Conservation (phyloP, 2,329 filamentous ascomycete species). For the Dactylonectria estremocensis region DNA sequence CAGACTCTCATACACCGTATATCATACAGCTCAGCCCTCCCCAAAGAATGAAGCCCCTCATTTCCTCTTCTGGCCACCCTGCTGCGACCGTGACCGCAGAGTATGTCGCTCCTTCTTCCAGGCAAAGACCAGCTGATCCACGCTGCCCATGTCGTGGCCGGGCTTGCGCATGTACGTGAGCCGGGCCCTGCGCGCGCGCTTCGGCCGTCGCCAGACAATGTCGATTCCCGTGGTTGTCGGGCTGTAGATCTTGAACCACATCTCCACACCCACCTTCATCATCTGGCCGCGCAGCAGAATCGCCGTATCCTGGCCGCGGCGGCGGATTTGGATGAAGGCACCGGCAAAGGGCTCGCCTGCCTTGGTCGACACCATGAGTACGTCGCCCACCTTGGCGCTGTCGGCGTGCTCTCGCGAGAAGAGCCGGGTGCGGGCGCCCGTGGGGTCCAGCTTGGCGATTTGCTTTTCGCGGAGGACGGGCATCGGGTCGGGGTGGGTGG, state of each 20-base stretch:
- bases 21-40: slow-evolving; percentile 49
- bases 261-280: slow-evolving; percentile 90
- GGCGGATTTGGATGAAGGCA: slow-evolving; percentile 88
- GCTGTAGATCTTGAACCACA: slow-evolving; percentile 97
- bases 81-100: slow-evolving; percentile 54
- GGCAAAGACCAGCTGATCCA: slow-evolving; percentile 81
- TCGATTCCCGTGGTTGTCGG: slow-evolving; percentile 93
- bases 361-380: slow-evolving; percentile 89
- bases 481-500: slow-evolving; percentile 77
- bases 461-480: slow-evolving; percentile 77
- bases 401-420: slow-evolving; percentile 86
- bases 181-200: slow-evolving; percentile 88
- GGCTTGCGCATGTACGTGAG: slow-evolving; percentile 93
- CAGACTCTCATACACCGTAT: slow-evolving; percentile 44
- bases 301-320: slow-evolving; percentile 89
- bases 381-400: slow-evolving; percentile 87
- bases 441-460: slow-evolving; percentile 84
- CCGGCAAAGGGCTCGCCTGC: slow-evolving; percentile 89
- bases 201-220: slow-evolving; percentile 88
- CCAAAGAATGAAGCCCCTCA: slow-evolving; percentile 10
- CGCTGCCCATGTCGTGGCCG: slow-evolving; percentile 88
- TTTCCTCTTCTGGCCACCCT: slow-evolving; percentile 45
- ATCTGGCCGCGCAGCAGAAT: slow-evolving; percentile 90
- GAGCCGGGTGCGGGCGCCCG: slow-evolving; percentile 83
- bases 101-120: slow-evolving; percentile 64